These are phyloP conservation scores for Monascus ruber DNA, from an alignment of 2,329 filamentous ascomycete species.

Conservation along the genomic window DNA sequence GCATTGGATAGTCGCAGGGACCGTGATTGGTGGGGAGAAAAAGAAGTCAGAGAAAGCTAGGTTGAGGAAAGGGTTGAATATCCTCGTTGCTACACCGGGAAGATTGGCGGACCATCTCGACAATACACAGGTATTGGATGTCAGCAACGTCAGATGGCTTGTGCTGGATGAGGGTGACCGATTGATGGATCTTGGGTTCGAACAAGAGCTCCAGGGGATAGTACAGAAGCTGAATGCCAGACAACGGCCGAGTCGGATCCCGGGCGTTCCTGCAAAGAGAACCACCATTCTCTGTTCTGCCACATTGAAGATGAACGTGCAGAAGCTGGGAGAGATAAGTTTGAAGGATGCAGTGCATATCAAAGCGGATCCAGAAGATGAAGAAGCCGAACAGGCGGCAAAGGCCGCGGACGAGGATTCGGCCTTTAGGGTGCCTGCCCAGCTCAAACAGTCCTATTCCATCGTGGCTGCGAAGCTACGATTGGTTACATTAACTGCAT, in stretches of 20 bases:
- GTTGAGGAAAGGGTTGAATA: slow-evolving; percentile 86
- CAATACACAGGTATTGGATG: slow-evolving; percentile 78
- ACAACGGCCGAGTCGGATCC: slow-evolving; percentile 50
- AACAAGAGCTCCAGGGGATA: slow-evolving; percentile 82
- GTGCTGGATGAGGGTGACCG: slow-evolving; percentile 93
- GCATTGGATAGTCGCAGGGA: slow-evolving; percentile 88
- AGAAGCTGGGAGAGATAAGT: slow-evolving; percentile 87
- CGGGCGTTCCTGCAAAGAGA: slow-evolving; percentile 57
- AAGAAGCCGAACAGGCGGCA: slow-evolving; percentile 36
- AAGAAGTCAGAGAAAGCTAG: slow-evolving; percentile 84
- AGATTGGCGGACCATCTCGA: slow-evolving; percentile 83
- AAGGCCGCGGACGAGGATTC: slow-evolving; percentile 41
- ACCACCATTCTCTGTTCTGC: slow-evolving; percentile 89
- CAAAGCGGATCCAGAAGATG: slow-evolving; percentile 51
- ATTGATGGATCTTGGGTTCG: slow-evolving; percentile 97
- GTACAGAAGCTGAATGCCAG: slow-evolving; percentile 65
- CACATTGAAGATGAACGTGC: slow-evolving; percentile 96
- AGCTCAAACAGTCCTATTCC: slow-evolving; percentile 85
- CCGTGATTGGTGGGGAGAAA: slow-evolving; percentile 62
- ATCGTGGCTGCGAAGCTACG: slow-evolving; percentile 82
- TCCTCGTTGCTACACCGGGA: slow-evolving; percentile 87
- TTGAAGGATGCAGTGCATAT: slow-evolving; percentile 86
- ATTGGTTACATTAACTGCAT: slow-evolving; percentile 72
- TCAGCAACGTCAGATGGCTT: slow-evolving; percentile 84
- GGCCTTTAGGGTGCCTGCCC: slow-evolving; percentile 71